Base-by-base conservation (phyloP, 2,329 filamentous ascomycete species). In the Colletotrichum limetticola region DNA sequence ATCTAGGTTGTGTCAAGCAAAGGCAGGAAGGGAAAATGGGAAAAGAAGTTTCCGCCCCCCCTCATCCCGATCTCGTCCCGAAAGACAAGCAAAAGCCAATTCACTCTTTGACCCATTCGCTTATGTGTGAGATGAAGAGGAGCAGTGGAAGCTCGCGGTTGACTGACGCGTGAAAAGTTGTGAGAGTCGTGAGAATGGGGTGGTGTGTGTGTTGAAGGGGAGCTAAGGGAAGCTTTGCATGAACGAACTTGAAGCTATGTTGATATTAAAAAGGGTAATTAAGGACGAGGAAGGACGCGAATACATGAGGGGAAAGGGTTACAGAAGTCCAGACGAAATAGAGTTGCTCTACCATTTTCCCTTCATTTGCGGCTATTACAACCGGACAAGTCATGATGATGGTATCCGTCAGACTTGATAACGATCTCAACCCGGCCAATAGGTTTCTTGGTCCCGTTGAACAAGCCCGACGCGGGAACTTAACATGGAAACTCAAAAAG, bases 171-270 rank as follows among this genome's bases (percentile, higher is more conserved):
- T 19, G 37, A 42, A 16, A 19, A 16, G 8, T 49, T 8, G 19
- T n/a, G 19, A 49, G 42, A n/a, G 42, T 53, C 7, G 24, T 22
- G 30, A 32, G 30, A 55, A 28, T 12, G 42, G 12, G 22, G 28
- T 24, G 14, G 49, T 22, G 30, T 37, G 32, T 37, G 14, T 14
- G 35, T 5, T 12, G 53, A 16, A 16, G 42, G 19, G 32, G 30
- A 67, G 58, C 46, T 30, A 52, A 35, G 55, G 64, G 26, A 59
- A 72, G 66, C 60, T 59, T 19, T 53, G 66, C 66, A 60, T 72
- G 66, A 68, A 63, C 58, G 28, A 35, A 26, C n/a, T 19, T 30
- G 57, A 68, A 63, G 65, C 52, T 42, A 58, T 68, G 63, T 16
- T 62, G 37, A 64, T 22, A 26, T 64, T 58, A 52, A 58, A 68